Evolutionary conservation across 106 monocot genomes (phyloP), one percentile per base, ranked within the genome.

Genomic region (Ottelia alismoides): DNA sequence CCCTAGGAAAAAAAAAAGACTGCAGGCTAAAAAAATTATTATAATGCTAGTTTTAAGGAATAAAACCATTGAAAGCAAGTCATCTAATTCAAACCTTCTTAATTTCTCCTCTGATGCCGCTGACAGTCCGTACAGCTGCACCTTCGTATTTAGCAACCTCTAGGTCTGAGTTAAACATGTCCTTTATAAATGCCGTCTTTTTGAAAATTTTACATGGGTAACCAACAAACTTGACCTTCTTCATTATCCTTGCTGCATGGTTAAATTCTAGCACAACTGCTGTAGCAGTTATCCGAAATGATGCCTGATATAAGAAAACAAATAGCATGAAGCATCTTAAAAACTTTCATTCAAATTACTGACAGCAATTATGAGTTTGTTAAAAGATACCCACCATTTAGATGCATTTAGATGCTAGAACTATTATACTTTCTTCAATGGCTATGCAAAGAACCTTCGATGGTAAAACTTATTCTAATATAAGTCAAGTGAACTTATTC

Each of bases 131-230:
- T 55, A 98, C 60, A 44, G 89, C 74, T 12, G 98, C 90, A 79
- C 98, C 98, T 77, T 98, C 90, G 68, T 79, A 98, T 64, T 71
- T 89, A 48, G 90, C 90, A 59, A 98, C 74, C 63, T 98, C 98
- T 26, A 98, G 71, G 70, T 89, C 82, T 53, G 98, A 90, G 55
- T 85, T 98, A 48, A 98, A 98, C 98, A 98, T 98, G 65, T 82
- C 85, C 58, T 86, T 86, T 43, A 98, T 79, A 32, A 98, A 60
- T 27, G 98, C 98, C 3, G 98, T 98, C 48, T 98, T 98, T 47
- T 80, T 90, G 64, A 85, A 89, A 51, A 98, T 98, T 62, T 86
- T 98, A 70, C 74, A 80, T 21, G 98, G 98, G 51, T 75, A 63
- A 30, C 98, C 90, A 45, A 80, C 82, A 44, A 98, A 81, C 72